Evolutionary conservation across 805 yeast species (phyloP).

Genomic region (Candida incommunis): DNA sequence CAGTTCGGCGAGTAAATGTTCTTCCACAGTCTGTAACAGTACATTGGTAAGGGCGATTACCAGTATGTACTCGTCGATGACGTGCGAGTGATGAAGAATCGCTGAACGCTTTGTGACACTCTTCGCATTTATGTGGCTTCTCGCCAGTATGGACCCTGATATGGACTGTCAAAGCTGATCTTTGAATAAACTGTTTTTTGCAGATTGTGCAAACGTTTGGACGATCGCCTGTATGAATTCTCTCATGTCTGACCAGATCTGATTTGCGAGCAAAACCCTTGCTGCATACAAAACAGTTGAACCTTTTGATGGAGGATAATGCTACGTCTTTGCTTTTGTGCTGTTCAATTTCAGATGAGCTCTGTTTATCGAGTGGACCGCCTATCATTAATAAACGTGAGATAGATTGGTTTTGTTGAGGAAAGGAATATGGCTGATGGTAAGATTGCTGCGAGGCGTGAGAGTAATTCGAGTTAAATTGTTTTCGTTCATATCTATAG

Average conservation of each 20-base stretch:
- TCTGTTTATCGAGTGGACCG: no score
- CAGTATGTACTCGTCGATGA: conserved; percentile 72
- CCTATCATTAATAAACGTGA: no score
- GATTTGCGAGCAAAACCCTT: conserved; percentile 62
- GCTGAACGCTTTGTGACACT: conserved; percentile 21
- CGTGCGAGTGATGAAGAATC: conserved; percentile 45
- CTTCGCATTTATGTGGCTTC: conserved; percentile 48
- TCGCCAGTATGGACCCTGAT: conserved; percentile 72
- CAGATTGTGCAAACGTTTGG: conserved; percentile 38
- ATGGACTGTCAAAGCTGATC: conserved; percentile 72
- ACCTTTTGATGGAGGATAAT: conserved; percentile 18
- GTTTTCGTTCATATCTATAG: no score
- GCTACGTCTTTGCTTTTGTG: no score
- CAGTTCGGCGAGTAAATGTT: conserved; percentile 54
- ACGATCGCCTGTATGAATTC: conserved; percentile 37
- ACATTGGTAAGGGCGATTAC: conserved; percentile 64
- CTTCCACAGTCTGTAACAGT: conserved; percentile 57
- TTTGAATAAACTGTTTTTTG: conserved; percentile 65
- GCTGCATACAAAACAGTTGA: conserved; percentile 33
- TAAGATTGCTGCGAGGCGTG: no score
- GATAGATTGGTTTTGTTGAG: no score
- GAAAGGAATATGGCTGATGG: no score
- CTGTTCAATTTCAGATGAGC: no score
- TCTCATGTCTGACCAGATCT: conserved; percentile 68
- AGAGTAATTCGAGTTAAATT: no score